Evolutionary conservation across 345 rosid species (phyloP).

Genomic region (Lepidium didymum): DNA sequence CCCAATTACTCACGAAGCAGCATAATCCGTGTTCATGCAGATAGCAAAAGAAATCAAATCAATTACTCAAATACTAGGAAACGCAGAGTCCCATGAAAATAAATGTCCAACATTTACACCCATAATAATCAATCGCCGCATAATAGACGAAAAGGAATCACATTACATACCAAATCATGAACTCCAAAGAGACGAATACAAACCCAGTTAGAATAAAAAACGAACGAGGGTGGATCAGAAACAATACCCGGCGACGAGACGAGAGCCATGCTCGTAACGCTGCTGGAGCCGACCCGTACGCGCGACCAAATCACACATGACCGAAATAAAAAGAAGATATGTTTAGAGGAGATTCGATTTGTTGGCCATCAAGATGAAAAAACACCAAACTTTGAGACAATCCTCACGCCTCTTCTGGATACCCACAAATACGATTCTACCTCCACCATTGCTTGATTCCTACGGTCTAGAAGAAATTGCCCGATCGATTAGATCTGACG

Average conservation of each 20-base stretch:
- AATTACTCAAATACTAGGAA: background rate
- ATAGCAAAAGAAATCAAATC: background rate
- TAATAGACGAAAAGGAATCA: background rate
- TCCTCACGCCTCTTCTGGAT: conserved; percentile 27
- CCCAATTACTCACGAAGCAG: background rate
- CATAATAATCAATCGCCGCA: background rate
- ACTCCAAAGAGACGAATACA: background rate
- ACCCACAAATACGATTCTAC: conserved; percentile 25
- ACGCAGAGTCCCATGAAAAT: background rate
- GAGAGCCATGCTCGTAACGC: conserved; percentile 80
- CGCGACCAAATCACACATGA: conserved; percentile 90
- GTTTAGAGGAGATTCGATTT: conserved; percentile 11
- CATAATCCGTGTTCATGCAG: background rate
- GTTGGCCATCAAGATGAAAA: conserved; percentile 16
- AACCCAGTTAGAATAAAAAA: background rate
- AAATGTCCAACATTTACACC: background rate
- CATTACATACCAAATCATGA: conserved; percentile 1
- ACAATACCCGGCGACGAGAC: conserved; percentile 89
- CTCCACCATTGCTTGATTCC: conserved; percentile 30
- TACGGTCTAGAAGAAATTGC: conserved; percentile 25
- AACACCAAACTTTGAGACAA: conserved; percentile 11
- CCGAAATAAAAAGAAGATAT: background rate
- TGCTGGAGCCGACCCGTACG: conserved; percentile 99
- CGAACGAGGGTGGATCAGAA: background rate
- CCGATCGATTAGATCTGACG: conserved; percentile 33